Conservation (phyloP, 352 stramenopile species). For the Thalassiosira hispida region DNA sequence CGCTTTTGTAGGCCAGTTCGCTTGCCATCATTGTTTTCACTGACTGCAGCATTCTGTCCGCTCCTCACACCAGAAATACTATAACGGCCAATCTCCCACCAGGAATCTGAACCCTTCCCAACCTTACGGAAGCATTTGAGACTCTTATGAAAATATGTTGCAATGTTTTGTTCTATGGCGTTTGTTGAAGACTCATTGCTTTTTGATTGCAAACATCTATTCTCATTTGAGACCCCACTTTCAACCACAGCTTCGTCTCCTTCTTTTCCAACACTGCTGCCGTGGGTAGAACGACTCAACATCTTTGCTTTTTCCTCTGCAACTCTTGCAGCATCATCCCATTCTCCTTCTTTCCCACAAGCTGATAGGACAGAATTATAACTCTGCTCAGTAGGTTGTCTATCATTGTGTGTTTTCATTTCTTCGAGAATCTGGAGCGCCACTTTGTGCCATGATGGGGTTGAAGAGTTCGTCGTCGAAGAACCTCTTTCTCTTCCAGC, state of each 20-base stretch:
- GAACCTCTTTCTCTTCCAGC: slow-evolving; percentile 34
- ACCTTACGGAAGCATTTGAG: slow-evolving; percentile 56
- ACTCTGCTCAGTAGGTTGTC: slow-evolving; percentile 36
- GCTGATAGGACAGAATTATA: slow-evolving; percentile 74
- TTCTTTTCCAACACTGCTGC: slow-evolving; percentile 3
- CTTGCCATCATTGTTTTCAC: neutral
- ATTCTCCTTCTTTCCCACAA: slow-evolving; percentile 60
- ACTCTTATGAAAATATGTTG: slow-evolving; percentile 56
- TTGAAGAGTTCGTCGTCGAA: too few species aligned
- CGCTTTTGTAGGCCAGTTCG: neutral
- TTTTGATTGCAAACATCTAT: slow-evolving; percentile 15
- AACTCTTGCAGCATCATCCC: slow-evolving; percentile 52
- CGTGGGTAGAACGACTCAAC: neutral
- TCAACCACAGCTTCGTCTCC: neutral
- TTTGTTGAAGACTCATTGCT: slow-evolving; percentile 14
- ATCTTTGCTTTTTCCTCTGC: slow-evolving; percentile 19
- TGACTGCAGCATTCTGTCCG: neutral
- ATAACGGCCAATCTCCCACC: slow-evolving; percentile 61
- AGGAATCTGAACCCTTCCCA: slow-evolving; percentile 63
- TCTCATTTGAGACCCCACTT: slow-evolving; percentile 9
- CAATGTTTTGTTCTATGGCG: neutral
- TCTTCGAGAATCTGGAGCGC: slow-evolving; percentile 49
- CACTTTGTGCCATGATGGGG: slow-evolving; percentile 36
- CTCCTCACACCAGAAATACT: slow-evolving; percentile 1
- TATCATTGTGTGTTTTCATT: slow-evolving; percentile 23